These are phyloP conservation scores for Abrus precatorius DNA, from an alignment of 306 rosid species.

Conservation along the genomic window DNA sequence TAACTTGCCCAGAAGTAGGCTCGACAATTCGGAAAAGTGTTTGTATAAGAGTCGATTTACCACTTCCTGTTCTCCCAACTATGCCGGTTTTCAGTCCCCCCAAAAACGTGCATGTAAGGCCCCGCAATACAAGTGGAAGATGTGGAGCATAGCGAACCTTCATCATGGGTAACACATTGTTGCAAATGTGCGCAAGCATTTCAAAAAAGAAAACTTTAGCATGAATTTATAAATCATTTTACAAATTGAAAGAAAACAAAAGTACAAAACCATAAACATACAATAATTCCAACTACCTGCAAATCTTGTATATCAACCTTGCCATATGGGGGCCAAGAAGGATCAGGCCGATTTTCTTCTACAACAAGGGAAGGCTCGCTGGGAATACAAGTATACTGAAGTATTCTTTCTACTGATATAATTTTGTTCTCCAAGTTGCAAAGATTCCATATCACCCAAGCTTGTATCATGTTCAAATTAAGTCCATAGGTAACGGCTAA, in stretches of 20 bases:
- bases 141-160: slow-evolving; percentile 94
- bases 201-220: slow-evolving; percentile 7
- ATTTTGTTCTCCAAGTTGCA: slow-evolving; percentile 84
- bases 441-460: slow-evolving; percentile 71
- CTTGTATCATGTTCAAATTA: slow-evolving; percentile 75
- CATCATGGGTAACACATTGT: slow-evolving; percentile 23
- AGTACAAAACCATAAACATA: not conserved
- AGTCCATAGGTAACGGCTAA: slow-evolving; percentile 91
- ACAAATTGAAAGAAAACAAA: not conserved
- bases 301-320: slow-evolving; percentile 72
- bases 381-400: slow-evolving; percentile 70
- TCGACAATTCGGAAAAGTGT: slow-evolving; percentile 78
- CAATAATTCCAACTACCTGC: slow-evolving; percentile 61
- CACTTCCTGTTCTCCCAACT: slow-evolving; percentile 94
- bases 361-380: slow-evolving; percentile 77
- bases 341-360: slow-evolving; percentile 66
- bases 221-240: not conserved
- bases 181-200: slow-evolving; percentile 20
- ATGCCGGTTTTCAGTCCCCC: slow-evolving; percentile 90
- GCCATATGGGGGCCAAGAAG: slow-evolving; percentile 77
- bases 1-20: slow-evolving; percentile 66
- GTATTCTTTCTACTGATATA: slow-evolving; percentile 87
- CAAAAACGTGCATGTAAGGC: slow-evolving; percentile 71
- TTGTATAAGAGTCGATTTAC: slow-evolving; percentile 86
- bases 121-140: slow-evolving; percentile 85